Conservation (phyloP, 2,329 filamentous ascomycete species). For the Arthroderma sp. region DNA sequence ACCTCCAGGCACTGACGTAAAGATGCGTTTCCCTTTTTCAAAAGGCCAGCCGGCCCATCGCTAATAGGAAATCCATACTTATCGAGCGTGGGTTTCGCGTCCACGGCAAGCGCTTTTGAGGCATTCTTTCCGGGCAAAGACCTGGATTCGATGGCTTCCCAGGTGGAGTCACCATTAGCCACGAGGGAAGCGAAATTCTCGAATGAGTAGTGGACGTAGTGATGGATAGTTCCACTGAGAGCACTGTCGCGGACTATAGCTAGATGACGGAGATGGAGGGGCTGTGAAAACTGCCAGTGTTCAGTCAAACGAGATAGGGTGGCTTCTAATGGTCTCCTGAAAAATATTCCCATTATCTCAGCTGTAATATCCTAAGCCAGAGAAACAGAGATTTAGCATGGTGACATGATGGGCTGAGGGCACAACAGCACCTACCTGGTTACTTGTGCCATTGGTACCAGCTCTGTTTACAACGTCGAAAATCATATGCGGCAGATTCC, state of each 20-base stretch:
- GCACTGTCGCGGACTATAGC: slow-evolving; percentile 43
- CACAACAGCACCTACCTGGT: slow-evolving; percentile 22
- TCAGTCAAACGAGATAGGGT: slow-evolving; percentile 40
- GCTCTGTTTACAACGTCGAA: slow-evolving; percentile 35
- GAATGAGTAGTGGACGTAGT: slow-evolving; percentile 44
- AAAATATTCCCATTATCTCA: slow-evolving; percentile 37
- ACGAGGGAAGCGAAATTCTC: slow-evolving; percentile 42
- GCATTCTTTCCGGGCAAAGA: slow-evolving; percentile 18
- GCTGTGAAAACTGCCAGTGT: slow-evolving; percentile 46
- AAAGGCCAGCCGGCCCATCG: slow-evolving; percentile 20
- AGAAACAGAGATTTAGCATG: too few species aligned
- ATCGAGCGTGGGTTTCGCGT: slow-evolving; percentile 28
- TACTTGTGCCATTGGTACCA: slow-evolving; percentile 38
- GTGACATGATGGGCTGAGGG: neutral
- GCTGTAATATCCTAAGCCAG: slow-evolving; percentile 27
- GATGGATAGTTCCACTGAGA: slow-evolving; percentile 33
- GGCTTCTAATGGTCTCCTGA: slow-evolving; percentile 42
- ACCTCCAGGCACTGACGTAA: slow-evolving; percentile 28
- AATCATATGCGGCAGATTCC: slow-evolving; percentile 39
- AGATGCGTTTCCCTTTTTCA: slow-evolving; percentile 30
- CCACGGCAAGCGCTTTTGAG: slow-evolving; percentile 16
- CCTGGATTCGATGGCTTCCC: slow-evolving; percentile 39
- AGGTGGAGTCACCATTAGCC: slow-evolving; percentile 35
- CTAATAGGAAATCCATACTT: slow-evolving; percentile 35
- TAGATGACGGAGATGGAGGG: slow-evolving; percentile 43